Evolutionary conservation across 768 basidiomycete genomes (phyloP), one percentile per base, ranked within the genome.

Genomic region (Tricholoma flavovirens): DNA sequence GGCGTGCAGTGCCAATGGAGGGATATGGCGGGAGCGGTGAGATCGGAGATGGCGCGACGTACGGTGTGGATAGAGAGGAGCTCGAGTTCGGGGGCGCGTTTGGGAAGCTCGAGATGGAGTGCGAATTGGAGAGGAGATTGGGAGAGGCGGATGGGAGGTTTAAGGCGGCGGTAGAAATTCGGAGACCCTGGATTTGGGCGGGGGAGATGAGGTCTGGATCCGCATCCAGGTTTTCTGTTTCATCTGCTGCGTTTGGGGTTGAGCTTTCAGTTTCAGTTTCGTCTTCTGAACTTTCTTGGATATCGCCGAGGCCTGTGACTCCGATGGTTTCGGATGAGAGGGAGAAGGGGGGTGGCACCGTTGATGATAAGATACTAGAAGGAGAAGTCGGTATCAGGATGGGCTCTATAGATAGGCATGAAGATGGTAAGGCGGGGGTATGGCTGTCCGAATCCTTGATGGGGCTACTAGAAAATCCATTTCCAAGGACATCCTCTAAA

Each of bases 241-340:
- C 51, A 48, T 3, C 53, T 48, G 29, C 53, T 58, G 59, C 15
- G 60, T 33, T 48, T 14, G 51, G 42, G 12, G 56, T 64, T 58
- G 50, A 55, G 0, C 52, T 51, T 8, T 62, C 62, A 11, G 60
- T 55, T 40, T 60, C 55, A 1, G 55, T 58, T 14, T 63, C 61
- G 14, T 62, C 69, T 36, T 84, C 83, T 26, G 78, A 79, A n/a
- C 80, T 81, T 63, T 86, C 84, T 8, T 79, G 77, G 32, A 86
- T 85, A 61, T 84, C 81, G 49, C 80, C 82, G n/a, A 85, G 68
- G 0, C 74, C 74, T 26, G 17, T 46, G 32, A 60, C 52, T 3
- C 59, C 59, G 5, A 35, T 38, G n/a, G 49, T 52, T 32, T 66
- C 67, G 17, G 66, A 56, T 5, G 67, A 64, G 55, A 66, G 69